A percentile compares a stretch with the other conserved stretches of the same genome.
phyloP scores from a whole-genome alignment of 441 rosid species.

The Adansonia madagascariensis region DNA sequence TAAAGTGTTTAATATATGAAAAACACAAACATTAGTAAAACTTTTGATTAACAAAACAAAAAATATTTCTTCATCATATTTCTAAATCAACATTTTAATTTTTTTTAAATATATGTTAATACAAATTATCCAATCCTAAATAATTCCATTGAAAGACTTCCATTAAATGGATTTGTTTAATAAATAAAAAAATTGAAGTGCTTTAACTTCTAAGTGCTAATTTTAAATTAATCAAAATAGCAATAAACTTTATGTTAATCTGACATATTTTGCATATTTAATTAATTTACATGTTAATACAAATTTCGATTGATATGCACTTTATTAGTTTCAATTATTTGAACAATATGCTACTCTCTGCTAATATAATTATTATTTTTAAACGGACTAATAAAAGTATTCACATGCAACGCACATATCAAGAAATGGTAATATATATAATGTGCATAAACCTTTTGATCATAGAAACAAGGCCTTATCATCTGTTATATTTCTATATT shows the following conservation, averaged over 20 bases:
- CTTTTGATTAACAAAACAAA: not conserved
- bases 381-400: not conserved
- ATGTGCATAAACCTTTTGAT: not conserved
- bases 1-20: slow-evolving; percentile 12
- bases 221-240: not conserved
- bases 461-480: not conserved
- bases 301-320: not conserved
- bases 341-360: not conserved
- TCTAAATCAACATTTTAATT: not conserved
- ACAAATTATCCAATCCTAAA: slow-evolving; percentile 1
- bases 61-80: not conserved
- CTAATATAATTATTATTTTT: slow-evolving; percentile 1
- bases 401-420: not conserved
- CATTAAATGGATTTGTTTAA: not conserved
- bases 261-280: not conserved
- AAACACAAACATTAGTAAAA: not conserved
- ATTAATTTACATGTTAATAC: not conserved
- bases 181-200: not conserved
- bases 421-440: slow-evolving; percentile 11
- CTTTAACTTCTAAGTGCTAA: not conserved
- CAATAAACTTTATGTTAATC: not conserved
- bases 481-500: not conserved
- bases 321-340: not conserved
- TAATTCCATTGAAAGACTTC: slow-evolving; percentile 9
- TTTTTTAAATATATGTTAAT: not conserved